Evolutionary conservation across 2,329 filamentous ascomycete species (phyloP).

Genomic region (Teratosphaeria pseudoeucalypti): DNA sequence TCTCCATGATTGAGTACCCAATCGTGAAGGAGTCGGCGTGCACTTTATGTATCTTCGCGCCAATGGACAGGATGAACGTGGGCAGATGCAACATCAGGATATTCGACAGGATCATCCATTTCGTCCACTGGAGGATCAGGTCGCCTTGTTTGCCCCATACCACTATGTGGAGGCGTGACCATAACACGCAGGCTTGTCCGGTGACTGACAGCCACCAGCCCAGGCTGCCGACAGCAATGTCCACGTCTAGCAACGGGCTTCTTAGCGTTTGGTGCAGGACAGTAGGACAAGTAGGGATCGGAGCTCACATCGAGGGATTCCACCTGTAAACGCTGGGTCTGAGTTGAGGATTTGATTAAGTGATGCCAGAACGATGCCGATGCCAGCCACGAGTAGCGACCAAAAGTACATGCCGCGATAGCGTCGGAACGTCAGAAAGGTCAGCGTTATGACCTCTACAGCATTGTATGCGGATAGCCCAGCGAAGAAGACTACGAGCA

Average conservation of each 20-base stretch:
- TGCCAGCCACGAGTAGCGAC: conserved; percentile 31
- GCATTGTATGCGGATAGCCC: conserved; percentile 23
- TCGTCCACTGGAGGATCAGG: not conserved
- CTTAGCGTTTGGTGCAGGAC: not conserved
- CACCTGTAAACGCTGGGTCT: not conserved
- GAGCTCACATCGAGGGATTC: not conserved
- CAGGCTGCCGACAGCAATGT: not conserved
- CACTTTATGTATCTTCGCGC: not conserved
- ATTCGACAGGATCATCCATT: not conserved
- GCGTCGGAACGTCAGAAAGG: conserved; percentile 34
- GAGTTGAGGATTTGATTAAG: not conserved
- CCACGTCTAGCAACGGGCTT: not conserved
- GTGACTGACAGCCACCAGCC: not conserved
- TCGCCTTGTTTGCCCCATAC: not conserved
- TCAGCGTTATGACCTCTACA: conserved; percentile 36
- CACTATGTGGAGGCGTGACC: not conserved
- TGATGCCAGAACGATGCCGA: not conserved
- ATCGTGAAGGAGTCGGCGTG: not conserved
- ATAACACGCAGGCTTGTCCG: not conserved
- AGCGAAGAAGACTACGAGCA: not conserved
- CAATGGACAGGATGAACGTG: not conserved
- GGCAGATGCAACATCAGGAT: not conserved
- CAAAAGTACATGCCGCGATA: conserved; percentile 40
- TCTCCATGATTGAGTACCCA: not conserved
- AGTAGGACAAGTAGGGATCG: too few relatives aligned